phyloP scores from a whole-genome alignment of 1,139 yeast genomes.

The Sugiyamaella neomexicana region DNA sequence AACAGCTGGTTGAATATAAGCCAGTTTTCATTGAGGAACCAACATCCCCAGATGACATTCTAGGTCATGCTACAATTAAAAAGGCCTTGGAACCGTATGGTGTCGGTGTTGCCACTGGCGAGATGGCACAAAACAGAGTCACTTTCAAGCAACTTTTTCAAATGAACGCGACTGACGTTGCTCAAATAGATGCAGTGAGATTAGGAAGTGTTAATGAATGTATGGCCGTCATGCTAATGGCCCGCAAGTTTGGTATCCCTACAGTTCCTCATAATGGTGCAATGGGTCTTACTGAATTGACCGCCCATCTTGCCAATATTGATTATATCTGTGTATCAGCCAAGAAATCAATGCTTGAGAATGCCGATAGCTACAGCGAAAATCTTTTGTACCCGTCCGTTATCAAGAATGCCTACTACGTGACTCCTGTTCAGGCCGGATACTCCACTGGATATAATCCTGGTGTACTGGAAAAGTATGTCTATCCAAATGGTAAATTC shows the following conservation, averaged over 20 bases:
- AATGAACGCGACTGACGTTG: slow-evolving; percentile 40
- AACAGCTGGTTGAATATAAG: slow-evolving; percentile 38
- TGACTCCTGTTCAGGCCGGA: slow-evolving; percentile 41
- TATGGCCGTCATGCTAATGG: slow-evolving; percentile 41
- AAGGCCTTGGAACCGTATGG: slow-evolving; percentile 40
- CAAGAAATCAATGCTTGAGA: slow-evolving; percentile 33
- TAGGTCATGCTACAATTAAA: slow-evolving; percentile 41
- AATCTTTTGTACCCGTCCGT: slow-evolving; percentile 36
- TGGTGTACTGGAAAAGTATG: slow-evolving; percentile 37
- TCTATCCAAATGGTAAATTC: slow-evolving; percentile 39
- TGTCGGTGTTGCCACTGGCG: slow-evolving; percentile 43
- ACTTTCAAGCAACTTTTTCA: slow-evolving; percentile 42
- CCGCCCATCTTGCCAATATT: slow-evolving; percentile 40
- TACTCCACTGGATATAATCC: slow-evolving; percentile 37
- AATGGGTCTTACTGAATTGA: slow-evolving; percentile 41
- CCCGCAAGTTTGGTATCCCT: slow-evolving; percentile 38
- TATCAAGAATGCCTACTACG: slow-evolving; percentile 37
- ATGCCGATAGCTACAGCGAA: slow-evolving; percentile 34
- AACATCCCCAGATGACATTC: slow-evolving; percentile 42
- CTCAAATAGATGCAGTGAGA: slow-evolving; percentile 42
- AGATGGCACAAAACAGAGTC: slow-evolving; percentile 42
- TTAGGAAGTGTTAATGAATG: slow-evolving; percentile 43
- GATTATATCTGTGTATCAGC: slow-evolving; percentile 40
- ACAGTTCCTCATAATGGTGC: slow-evolving; percentile 43
- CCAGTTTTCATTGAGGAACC: slow-evolving; percentile 44